Evolutionary conservation across 306 rosid genomes (phyloP).

Genomic region (Rubus parviflorus): DNA sequence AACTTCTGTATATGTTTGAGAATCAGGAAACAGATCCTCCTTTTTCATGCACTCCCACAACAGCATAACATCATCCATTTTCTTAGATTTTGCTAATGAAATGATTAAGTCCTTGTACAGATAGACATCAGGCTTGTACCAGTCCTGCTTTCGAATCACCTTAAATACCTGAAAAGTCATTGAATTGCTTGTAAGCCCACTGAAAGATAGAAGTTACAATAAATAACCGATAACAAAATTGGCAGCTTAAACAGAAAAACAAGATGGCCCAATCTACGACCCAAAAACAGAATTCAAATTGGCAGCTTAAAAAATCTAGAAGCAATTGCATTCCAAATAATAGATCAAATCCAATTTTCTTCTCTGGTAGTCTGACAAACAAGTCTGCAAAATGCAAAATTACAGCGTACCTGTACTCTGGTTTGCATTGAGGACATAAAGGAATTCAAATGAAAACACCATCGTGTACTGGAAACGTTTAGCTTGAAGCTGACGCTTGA

Average conservation of each 20-base stretch:
- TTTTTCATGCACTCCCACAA: conserved; percentile 80
- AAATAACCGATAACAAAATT: not conserved
- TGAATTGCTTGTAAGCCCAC: conserved; percentile 31
- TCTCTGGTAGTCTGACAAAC: not conserved
- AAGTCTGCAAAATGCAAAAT: not conserved
- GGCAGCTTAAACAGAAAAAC: not conserved
- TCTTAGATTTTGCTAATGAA: conserved; percentile 65
- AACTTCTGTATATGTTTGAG: conserved; percentile 83
- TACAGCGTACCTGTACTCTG: not conserved
- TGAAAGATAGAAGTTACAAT: not conserved
- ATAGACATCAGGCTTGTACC: conserved; percentile 76
- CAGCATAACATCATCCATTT: conserved; percentile 76
- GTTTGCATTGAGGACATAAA: not conserved
- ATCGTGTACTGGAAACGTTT: not conserved
- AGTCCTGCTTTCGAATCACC: conserved; percentile 78
- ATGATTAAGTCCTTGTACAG: conserved; percentile 81
- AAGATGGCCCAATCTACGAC: no score
- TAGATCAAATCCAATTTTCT: not conserved
- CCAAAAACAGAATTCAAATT: no score
- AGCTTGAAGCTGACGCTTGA: not conserved
- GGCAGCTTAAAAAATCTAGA: not conserved
- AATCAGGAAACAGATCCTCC: conserved; percentile 72
- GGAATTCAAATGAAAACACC: not conserved
- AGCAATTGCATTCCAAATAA: not conserved
- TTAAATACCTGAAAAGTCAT: conserved; percentile 57